Percentiles rank a stretch among this genome's conserved stretches.
Conservation (phyloP, 2,329 filamentous ascomycete species). For the Blumeria graminis region DNA sequence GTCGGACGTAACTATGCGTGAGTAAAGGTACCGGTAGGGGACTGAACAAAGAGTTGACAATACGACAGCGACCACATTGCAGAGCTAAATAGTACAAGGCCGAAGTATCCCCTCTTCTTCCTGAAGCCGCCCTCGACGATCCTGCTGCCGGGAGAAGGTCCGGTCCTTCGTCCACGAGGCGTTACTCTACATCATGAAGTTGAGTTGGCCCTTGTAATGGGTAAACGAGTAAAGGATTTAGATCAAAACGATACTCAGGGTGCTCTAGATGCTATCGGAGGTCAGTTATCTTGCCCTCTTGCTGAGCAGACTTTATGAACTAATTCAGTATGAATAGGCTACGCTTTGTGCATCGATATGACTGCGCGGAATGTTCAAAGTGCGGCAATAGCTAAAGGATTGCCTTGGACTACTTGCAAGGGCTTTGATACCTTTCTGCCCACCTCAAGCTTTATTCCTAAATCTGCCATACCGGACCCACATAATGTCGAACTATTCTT, state of each 20-base stretch:
- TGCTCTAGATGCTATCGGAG: conserved; percentile 62
- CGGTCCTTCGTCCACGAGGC: conserved; percentile 60
- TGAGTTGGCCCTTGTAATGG: conserved; percentile 75
- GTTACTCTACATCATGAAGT: conserved; percentile 85
- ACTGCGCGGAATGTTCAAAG: conserved; percentile 88
- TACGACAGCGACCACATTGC: conserved; percentile 58
- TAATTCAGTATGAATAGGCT: conserved; percentile 29
- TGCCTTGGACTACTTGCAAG: conserved; percentile 91
- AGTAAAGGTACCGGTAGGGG: conserved; percentile 15
- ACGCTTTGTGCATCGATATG: conserved; percentile 88
- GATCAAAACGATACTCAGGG: conserved; percentile 46
- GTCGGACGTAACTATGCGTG: conserved; percentile 94
- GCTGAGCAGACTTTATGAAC: background rate
- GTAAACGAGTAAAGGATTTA: conserved; percentile 55
- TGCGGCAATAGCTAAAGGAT: conserved; percentile 87
- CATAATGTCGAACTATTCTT: conserved; percentile 75
- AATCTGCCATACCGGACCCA: conserved; percentile 59
- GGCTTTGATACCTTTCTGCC: conserved; percentile 96
- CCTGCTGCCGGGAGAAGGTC: conserved; percentile 51
- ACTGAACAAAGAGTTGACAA: background rate
- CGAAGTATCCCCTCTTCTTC: conserved; percentile 98
- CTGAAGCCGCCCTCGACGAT: conserved; percentile 81
- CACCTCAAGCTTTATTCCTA: conserved; percentile 58
- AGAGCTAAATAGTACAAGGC: conserved; percentile 67
- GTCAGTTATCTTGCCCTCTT: conserved; percentile 21